Conservation (phyloP, 148 eudicot species). For the Spergularia marina region DNA sequence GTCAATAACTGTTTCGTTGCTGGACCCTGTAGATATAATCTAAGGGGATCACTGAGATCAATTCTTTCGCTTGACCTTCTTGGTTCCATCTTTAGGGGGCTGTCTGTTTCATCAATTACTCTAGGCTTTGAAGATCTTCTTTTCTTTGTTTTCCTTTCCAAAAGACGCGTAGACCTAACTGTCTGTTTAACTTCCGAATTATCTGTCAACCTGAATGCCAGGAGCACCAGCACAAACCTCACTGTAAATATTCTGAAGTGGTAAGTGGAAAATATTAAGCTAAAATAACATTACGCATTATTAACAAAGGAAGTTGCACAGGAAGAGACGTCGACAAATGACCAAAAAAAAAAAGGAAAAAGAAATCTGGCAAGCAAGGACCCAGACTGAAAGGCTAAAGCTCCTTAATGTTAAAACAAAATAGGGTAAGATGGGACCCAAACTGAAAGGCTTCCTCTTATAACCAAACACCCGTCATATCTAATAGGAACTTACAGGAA, state of each 20-base stretch:
- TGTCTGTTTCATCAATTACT: conserved; percentile 35
- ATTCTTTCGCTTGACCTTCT: conserved; percentile 37
- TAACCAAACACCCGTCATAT: background rate
- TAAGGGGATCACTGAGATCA: conserved; percentile 71
- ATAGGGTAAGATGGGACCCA: background rate
- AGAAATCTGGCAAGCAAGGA: background rate
- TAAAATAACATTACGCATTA: background rate
- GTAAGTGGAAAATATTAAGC: background rate
- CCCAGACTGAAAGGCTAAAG: background rate
- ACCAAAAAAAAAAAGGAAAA: background rate
- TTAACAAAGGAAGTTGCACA: background rate
- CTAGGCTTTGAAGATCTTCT: conserved; percentile 46
- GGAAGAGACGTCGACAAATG: background rate
- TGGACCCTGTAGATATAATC: conserved; percentile 59
- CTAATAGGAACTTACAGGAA: background rate
- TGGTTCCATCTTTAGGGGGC: conserved; percentile 32
- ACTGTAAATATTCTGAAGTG: background rate
- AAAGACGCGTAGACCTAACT: conserved; percentile 75
- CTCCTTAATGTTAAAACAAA: background rate
- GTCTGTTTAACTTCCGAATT: conserved; percentile 36
- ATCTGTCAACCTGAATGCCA: conserved; percentile 37
- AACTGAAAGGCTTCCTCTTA: background rate
- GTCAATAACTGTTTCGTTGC: conserved; percentile 76
- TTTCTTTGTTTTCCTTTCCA: conserved; percentile 68
- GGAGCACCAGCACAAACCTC: conserved; percentile 13